Base-by-base conservation (phyloP, 1,139 yeast genomes). In the Saccharomyces hybrid region DNA sequence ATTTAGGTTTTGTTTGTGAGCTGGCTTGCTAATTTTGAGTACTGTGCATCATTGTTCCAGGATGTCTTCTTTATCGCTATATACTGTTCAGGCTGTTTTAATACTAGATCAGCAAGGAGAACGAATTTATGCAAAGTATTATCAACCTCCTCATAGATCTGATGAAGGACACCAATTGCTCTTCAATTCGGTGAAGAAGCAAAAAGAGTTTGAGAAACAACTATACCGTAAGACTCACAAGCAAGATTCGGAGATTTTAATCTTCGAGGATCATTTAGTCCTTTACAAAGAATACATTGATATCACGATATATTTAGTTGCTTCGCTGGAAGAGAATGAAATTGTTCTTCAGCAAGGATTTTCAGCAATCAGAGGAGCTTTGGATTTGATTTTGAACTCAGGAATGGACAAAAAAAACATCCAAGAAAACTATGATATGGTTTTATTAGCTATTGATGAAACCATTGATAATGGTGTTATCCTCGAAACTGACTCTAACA, bases 391-490 rank as follows among this genome's bases (percentile, higher is more conserved):
- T 56, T 76, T 91, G 60, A 84, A 82, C 63, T 83, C 81, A 67
- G 83, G 87, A 28, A 76, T 91, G 60, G 98, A 93, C 71, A 88
- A 86, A 71, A 78, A 83, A 59, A 80, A 93, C 2, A 74, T 93
- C 50, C 79, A 86, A 65, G 96, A 88, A 61, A 82, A 86, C 70
- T 93, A 86, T 69, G 99, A 93, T 71, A 77, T 88, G 76, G 85
- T 90, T 51, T 78, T 88, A 51, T 79, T 93, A 70, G 89, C 95
- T 8, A 80, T 91, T 50, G 99, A 93, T 70, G 99, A 93, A 73
- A 81, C 95, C 26, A 78, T 93, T 55, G 99, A 93, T 69, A 95
- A 88, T 58, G 97, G 98, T 28, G 83, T 93, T 60, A 84, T 95
- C 58, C 78, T 95, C 62, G 98, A 93, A 72, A 86, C 90, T 46